phyloP scores from a whole-genome alignment of 2,329 filamentous ascomycete species.

The Aspergillus pseudotamarii region DNA sequence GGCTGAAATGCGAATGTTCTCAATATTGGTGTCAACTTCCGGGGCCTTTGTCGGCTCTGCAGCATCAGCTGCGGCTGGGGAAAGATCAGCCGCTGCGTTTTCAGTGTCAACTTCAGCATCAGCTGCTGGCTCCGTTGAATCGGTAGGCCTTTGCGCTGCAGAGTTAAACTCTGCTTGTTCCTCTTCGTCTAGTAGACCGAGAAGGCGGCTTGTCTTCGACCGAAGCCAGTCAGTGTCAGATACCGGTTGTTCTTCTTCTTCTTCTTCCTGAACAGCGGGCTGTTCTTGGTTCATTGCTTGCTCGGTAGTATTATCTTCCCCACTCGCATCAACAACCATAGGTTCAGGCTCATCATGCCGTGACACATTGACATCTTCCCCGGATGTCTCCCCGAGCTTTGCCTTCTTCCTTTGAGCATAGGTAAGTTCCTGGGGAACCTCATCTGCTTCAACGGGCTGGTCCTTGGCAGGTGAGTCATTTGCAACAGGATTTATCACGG shows the following conservation, averaged over 20 bases:
- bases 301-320: constrained; percentile 20
- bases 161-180: constrained; percentile 46
- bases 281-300: constrained; percentile 21
- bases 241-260: constrained; percentile 39
- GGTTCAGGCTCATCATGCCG: constrained; percentile 22
- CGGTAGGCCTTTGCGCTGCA: constrained; percentile 24
- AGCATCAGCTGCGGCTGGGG: constrained; percentile 12
- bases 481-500: constrained; percentile 32
- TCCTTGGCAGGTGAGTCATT: constrained; percentile 24
- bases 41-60: constrained; percentile 18
- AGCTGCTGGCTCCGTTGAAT: constrained; percentile 16
- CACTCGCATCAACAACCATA: constrained; percentile 29
- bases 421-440: constrained; percentile 37
- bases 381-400: constrained; percentile 60
- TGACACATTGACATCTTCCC: constrained; percentile 48
- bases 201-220: constrained; percentile 79
- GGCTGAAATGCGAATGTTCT: constrained; percentile 70
- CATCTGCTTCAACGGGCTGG: constrained; percentile 22
- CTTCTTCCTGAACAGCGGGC: constrained; percentile 30
- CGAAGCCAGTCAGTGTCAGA: constrained; percentile 91
- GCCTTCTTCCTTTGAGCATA: constrained; percentile 46
- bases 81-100: constrained; percentile 18
- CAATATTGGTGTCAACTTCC: constrained; percentile 50
- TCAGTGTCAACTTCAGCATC: constrained; percentile 14
- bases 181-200: constrained; percentile 79